Evolutionary conservation across 352 stramenopile genomes (phyloP).

Genomic region (Phytophthora megakarya): DNA sequence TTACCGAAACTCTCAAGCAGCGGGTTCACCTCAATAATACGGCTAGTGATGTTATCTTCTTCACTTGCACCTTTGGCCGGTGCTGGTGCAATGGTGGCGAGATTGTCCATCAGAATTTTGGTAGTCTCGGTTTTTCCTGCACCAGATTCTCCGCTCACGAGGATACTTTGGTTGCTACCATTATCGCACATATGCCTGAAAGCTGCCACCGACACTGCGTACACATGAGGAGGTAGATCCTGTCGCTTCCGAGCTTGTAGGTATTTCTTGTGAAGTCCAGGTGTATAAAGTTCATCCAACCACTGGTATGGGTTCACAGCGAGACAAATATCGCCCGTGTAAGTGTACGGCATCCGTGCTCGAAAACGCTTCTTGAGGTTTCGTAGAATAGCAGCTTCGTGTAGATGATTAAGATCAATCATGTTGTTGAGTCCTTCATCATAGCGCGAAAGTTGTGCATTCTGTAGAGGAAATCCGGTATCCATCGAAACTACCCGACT

Average conservation of each 20-base stretch:
- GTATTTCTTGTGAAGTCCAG: slow-evolving; percentile 74
- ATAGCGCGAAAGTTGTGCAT: slow-evolving; percentile 36
- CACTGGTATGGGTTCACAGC: slow-evolving; percentile 96
- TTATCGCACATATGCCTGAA: slow-evolving; percentile 67
- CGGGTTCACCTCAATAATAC: slow-evolving; percentile 97
- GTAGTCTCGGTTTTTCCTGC: slow-evolving; percentile 94
- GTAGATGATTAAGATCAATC: slow-evolving; percentile 85
- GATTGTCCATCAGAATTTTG: slow-evolving; percentile 91
- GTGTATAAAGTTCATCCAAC: slow-evolving; percentile 80
- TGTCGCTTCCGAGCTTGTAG: slow-evolving; percentile 44
- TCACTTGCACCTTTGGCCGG: slow-evolving; percentile 17
- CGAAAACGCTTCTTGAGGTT: slow-evolving; percentile 87
- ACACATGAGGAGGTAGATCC: slow-evolving; percentile 73
- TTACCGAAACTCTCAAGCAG: slow-evolving; percentile 99
- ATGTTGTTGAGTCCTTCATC: slow-evolving; percentile 68
- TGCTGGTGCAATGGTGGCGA: slow-evolving; percentile 70
- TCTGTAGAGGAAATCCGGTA: slow-evolving; percentile 67
- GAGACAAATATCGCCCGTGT: slow-evolving; percentile 96
- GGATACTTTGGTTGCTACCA: slow-evolving; percentile 79
- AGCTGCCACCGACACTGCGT: slow-evolving; percentile 67
- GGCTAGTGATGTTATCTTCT: slow-evolving; percentile 64
- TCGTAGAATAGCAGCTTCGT: slow-evolving; percentile 91
- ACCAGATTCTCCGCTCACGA: slow-evolving; percentile 88
- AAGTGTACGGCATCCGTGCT: slow-evolving; percentile 91
- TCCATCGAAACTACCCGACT: slow-evolving; percentile 44